Evolutionary conservation across 176 grass and related monocot genomes (phyloP).

Genomic region (Cocos nucifera): DNA sequence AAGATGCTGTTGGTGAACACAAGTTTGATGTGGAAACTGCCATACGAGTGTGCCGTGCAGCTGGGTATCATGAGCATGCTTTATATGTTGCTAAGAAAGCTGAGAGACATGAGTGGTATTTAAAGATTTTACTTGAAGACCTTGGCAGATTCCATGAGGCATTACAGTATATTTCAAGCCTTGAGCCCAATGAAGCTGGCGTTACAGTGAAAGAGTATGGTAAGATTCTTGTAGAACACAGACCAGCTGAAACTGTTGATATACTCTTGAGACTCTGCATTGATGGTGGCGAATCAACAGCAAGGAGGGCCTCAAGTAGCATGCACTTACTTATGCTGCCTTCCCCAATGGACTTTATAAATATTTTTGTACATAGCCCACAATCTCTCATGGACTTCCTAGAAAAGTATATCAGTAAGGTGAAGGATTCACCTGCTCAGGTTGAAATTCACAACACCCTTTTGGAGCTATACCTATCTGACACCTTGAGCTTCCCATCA

Average conservation of each 20-base stretch:
- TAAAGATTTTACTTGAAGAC: constrained; percentile 98
- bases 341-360: constrained; percentile 91
- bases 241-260: constrained; percentile 76
- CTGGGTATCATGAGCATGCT: constrained; percentile 96
- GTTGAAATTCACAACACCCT: constrained; percentile 93
- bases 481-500: constrained; percentile 69
- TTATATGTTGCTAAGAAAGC: constrained; percentile 98
- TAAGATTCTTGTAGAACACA: constrained; percentile 95
- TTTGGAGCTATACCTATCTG: constrained; percentile 94
- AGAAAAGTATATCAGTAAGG: constrained; percentile 73
- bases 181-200: constrained; percentile 87
- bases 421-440: constrained; percentile 74
- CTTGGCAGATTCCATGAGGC: constrained; percentile 90
- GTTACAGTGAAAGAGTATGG: constrained; percentile 92
- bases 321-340: constrained; percentile 63
- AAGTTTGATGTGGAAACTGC: constrained; percentile 99
- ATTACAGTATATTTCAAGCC: constrained; percentile 82
- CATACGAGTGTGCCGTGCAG: constrained; percentile 87
- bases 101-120: constrained; percentile 93
- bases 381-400: constrained; percentile 88
- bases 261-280: constrained; percentile 77
- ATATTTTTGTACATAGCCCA: constrained; percentile 89
- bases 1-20: constrained; percentile 67
- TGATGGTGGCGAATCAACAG: constrained; percentile 38
- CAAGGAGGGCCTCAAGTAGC: constrained; percentile 38